phyloP scores from a whole-genome alignment of 441 rosid species.

The Lepidium campestre region DNA sequence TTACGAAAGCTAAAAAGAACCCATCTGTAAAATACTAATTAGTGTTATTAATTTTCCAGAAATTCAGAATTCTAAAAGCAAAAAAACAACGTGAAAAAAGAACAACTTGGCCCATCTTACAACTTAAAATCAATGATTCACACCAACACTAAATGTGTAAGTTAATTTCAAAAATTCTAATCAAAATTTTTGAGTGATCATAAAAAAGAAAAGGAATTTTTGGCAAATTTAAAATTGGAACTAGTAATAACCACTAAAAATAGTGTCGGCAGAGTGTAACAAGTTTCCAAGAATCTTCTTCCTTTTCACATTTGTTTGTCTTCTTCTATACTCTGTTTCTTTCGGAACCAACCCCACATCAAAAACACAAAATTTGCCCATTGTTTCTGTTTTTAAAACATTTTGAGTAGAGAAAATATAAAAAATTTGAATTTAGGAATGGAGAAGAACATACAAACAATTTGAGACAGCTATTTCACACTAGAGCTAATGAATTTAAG shows the following conservation, averaged over 20 bases:
- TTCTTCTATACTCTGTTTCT: constrained; percentile 16
- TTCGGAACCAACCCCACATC: constrained; percentile 14
- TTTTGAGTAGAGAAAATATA: background rate
- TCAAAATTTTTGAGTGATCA: background rate
- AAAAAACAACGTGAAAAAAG: background rate
- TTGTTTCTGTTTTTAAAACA: background rate
- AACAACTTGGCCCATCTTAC: background rate
- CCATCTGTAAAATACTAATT: constrained; percentile 12
- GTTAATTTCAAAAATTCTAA: background rate
- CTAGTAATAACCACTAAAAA: constrained; percentile 18
- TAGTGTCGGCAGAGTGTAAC: constrained; percentile 23
- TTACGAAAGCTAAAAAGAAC: constrained; percentile 6
- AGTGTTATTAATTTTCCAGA: background rate
- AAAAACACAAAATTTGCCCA: background rate
- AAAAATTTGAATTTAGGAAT: background rate
- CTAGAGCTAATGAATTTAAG: background rate
- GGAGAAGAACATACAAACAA: background rate
- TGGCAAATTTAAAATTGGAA: background rate
- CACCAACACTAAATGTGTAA: background rate
- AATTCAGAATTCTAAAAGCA: background rate
- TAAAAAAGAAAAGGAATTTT: background rate
- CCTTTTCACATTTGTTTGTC: constrained; percentile 25
- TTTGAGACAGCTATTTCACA: constrained; percentile 5
- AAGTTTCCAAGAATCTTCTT: constrained; percentile 14
- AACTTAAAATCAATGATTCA: constrained; percentile 10